Conservation (phyloP, 108 stramenopile species). For the Asterionellopsis glacialis region DNA sequence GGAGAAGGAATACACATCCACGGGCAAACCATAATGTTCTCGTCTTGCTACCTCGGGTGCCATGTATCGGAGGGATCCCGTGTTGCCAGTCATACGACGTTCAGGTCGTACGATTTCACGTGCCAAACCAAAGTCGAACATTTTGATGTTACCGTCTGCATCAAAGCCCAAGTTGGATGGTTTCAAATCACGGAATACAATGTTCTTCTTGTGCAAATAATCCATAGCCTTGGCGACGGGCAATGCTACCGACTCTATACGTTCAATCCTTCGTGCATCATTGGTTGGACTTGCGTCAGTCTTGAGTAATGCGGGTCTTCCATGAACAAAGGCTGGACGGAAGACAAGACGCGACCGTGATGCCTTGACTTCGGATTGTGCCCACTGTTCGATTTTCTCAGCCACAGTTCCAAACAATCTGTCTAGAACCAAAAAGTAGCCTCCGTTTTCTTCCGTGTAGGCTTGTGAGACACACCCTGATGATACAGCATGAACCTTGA, state of each 20-base stretch:
- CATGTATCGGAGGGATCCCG: constrained; percentile 34
- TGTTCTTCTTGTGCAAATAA: constrained; percentile 35
- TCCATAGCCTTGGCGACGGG: constrained; percentile 38
- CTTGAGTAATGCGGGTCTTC: constrained; percentile 1
- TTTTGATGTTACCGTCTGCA: constrained; percentile 27
- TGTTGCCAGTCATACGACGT: constrained; percentile 8
- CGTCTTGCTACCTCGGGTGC: constrained; percentile 35
- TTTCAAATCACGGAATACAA: constrained; percentile 50
- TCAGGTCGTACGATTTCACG: constrained; percentile 14
- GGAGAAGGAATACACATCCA: constrained; percentile 75
- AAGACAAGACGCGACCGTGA: neutral
- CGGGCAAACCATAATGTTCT: constrained; percentile 19
- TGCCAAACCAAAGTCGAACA: constrained; percentile 65
- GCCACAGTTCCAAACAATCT: constrained; percentile 35
- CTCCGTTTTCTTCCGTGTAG: constrained; percentile 7
- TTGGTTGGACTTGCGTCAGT: neutral
- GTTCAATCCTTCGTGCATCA: neutral
- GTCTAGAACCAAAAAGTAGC: constrained; percentile 59
- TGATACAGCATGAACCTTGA: constrained; percentile 17
- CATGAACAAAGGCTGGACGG: neutral
- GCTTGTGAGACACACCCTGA: constrained; percentile 10
- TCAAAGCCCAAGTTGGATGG: constrained; percentile 54
- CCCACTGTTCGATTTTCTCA: constrained; percentile 35
- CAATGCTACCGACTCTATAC: constrained; percentile 24
- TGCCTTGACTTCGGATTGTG: neutral